Evolutionary conservation across 805 yeast species (phyloP).

Genomic region (Candida ficus): DNA sequence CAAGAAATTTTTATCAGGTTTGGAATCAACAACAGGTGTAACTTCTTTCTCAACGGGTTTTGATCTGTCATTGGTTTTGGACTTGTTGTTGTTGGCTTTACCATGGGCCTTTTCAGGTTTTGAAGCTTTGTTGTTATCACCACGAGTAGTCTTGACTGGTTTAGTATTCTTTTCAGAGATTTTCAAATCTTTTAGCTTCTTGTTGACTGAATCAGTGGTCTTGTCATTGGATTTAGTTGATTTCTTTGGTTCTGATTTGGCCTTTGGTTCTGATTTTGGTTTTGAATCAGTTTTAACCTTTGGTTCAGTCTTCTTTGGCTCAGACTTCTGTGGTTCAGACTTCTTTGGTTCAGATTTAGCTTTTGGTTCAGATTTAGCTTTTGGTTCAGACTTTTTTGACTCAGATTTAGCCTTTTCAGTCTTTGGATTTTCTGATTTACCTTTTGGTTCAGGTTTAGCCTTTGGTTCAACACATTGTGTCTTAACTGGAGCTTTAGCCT

Average conservation of each 20-base stretch:
- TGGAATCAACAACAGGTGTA: background rate
- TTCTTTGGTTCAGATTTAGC: background rate
- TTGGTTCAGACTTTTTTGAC: background rate
- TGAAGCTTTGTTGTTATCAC: background rate
- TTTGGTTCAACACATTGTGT: background rate
- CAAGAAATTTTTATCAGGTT: conserved; percentile 2
- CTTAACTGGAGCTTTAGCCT: background rate
- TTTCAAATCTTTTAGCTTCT: too few species aligned
- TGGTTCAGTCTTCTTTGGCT: background rate
- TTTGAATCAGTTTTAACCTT: too few species aligned
- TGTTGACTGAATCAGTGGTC: background rate
- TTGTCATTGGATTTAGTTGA: background rate
- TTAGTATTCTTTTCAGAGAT: background rate
- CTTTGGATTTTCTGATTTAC: background rate
- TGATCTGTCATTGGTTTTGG: background rate
- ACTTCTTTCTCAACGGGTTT: background rate
- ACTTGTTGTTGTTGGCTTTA: background rate
- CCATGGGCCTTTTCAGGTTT: background rate
- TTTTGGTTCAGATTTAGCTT: background rate
- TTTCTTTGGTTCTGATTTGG: background rate
- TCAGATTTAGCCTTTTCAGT: background rate
- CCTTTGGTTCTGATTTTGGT: too few species aligned
- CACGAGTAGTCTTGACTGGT: background rate
- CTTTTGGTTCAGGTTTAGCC: background rate
- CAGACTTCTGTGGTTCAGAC: background rate